Percentiles rank a stretch among this genome's conserved stretches.
Conservation (phyloP, 164 flowering plant genomes). For the Macadamia integrifolia region DNA sequence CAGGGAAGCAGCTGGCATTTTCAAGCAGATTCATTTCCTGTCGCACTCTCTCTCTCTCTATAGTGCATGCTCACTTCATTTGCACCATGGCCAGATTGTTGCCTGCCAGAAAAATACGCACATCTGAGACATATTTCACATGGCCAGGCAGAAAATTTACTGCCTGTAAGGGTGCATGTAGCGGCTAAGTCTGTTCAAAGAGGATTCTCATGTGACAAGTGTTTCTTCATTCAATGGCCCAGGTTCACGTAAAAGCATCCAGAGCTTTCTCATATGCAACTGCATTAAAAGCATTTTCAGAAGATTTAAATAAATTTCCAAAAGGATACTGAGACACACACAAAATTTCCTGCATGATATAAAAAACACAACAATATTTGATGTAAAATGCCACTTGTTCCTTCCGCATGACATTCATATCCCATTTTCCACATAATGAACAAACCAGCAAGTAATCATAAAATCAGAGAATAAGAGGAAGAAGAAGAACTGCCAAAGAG, state of each 20-base stretch:
- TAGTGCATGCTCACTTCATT: constrained; percentile 5
- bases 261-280: constrained; percentile 9
- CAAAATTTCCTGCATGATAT: too few relatives aligned
- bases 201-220: neutral
- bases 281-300: neutral
- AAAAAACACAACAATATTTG: too few relatives aligned
- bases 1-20: constrained; percentile 4
- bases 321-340: too few relatives aligned
- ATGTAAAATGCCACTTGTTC: too few relatives aligned
- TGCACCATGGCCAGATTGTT: constrained; percentile 9
- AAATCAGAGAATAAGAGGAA: too few relatives aligned
- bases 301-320: too few relatives aligned
- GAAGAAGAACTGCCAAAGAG: too few relatives aligned
- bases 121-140: constrained; percentile 6
- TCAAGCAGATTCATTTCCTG: constrained; percentile 1
- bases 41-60: neutral
- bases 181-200: constrained; percentile 4
- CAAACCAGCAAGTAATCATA: too few relatives aligned
- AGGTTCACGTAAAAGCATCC: constrained; percentile 15
- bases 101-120: constrained; percentile 9
- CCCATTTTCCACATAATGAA: too few relatives aligned
- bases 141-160: constrained; percentile 9
- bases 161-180: constrained; percentile 3
- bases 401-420: too few relatives aligned
- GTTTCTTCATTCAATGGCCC: constrained; percentile 9